Conservation (phyloP, 2,329 filamentous ascomycete genomes). For the Fusarium dlaminii region DNA sequence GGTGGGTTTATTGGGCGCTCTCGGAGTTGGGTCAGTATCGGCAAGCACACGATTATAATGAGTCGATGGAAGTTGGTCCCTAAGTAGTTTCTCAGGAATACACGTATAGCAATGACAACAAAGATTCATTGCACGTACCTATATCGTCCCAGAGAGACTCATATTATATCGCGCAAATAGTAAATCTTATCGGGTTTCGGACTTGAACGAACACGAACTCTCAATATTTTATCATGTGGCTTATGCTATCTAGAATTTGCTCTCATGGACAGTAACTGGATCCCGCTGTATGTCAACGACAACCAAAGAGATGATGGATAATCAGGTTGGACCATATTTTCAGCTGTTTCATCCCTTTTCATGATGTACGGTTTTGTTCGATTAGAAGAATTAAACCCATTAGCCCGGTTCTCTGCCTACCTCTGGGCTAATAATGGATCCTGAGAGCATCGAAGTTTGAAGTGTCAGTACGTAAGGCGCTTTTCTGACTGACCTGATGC, state of each 20-base stretch:
- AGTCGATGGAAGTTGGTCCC: not conserved
- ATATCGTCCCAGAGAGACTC: not conserved
- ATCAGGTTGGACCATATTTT: too few relatives aligned
- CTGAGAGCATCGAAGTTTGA: not conserved
- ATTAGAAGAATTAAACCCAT: not conserved
- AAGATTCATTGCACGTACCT: not conserved
- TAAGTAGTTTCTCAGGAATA: not conserved
- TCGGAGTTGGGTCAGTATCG: conserved; percentile 20
- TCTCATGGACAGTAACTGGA: not conserved
- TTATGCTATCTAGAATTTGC: not conserved
- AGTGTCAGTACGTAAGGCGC: not conserved
- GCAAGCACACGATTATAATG: not conserved
- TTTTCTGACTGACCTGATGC: not conserved
- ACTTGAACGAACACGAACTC: not conserved
- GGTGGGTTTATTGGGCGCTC: conserved; percentile 19
- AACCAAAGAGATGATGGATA: not conserved
- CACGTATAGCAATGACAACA: not conserved
- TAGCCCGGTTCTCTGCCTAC: not conserved
- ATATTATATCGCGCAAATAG: not conserved
- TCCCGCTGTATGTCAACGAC: not conserved
- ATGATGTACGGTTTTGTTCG: not conserved
- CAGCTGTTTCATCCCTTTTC: not conserved
- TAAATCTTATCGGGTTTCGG: not conserved
- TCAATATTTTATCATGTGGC: not conserved
- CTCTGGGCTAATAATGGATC: not conserved